phyloP scores from a whole-genome alignment of 805 yeast genomes.

The Sungouiozyma intestinalis region DNA sequence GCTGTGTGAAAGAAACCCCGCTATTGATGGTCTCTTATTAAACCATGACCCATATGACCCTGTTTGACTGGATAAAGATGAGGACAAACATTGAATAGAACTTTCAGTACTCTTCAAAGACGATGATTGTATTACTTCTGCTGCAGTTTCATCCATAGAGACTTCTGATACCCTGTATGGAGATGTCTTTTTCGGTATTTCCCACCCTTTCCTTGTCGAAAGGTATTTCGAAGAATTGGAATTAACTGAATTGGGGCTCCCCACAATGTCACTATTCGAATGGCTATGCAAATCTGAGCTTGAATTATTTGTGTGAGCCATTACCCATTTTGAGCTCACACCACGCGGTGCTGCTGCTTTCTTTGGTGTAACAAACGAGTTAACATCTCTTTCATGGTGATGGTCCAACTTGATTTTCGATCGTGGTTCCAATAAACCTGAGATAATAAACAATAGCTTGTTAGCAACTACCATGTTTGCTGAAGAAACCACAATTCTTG shows the following conservation, averaged over 20 bases:
- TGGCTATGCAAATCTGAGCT: not conserved
- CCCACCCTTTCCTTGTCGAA: conserved; percentile 30
- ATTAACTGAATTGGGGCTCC: not conserved
- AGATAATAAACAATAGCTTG: conserved; percentile 42
- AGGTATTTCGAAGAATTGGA: conserved; percentile 6
- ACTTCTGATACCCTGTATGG: conserved; percentile 23
- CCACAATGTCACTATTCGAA: not conserved
- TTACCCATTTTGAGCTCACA: not conserved
- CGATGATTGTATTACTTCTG: conserved; percentile 27
- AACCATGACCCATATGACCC: conserved; percentile 29
- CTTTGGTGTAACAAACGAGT: not conserved
- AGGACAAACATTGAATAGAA: conserved; percentile 31
- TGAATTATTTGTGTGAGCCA: not conserved
- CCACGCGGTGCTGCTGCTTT: not conserved
- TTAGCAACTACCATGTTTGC: conserved; percentile 53
- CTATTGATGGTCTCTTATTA: conserved; percentile 17
- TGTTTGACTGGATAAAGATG: conserved; percentile 29
- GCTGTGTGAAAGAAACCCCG: conserved; percentile 16
- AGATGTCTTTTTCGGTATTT: conserved; percentile 28
- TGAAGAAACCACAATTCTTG: conserved; percentile 46
- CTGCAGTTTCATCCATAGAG: conserved; percentile 24
- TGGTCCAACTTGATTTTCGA: conserved; percentile 5
- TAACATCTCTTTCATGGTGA: not conserved
- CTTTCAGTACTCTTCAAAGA: conserved; percentile 29
- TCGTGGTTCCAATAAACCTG: conserved; percentile 38